A percentile compares a stretch with the other conserved stretches of the same genome.
Conservation (phyloP, 345 rosid species). For the Brassica napus region Da-Ae NC_063438.1:6254501-6255000, state of each 20-base stretch:
- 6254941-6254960: background rate
- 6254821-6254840: constrained; percentile 21
- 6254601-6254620: background rate
- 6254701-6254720: constrained; percentile 1
- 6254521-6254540: background rate
- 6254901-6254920: constrained; percentile 7
- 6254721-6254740: background rate
- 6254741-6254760: constrained; percentile 10
- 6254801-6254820: constrained; percentile 24
- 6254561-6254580: background rate
- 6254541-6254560: background rate
- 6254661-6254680: background rate
- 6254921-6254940: background rate
- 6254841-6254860: constrained; percentile 4
- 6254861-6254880: constrained; percentile 10
- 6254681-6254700: background rate
- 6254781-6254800: background rate
- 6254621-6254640: background rate
- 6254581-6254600: background rate
- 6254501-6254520: background rate
- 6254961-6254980: constrained; percentile 9
- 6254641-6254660: background rate
- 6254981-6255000: constrained; percentile 20
- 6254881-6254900: constrained; percentile 17
- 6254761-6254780: constrained; percentile 1